Base-by-base conservation (phyloP, 2,329 filamentous ascomycete species). In the Colletotrichum destructivum region DNA sequence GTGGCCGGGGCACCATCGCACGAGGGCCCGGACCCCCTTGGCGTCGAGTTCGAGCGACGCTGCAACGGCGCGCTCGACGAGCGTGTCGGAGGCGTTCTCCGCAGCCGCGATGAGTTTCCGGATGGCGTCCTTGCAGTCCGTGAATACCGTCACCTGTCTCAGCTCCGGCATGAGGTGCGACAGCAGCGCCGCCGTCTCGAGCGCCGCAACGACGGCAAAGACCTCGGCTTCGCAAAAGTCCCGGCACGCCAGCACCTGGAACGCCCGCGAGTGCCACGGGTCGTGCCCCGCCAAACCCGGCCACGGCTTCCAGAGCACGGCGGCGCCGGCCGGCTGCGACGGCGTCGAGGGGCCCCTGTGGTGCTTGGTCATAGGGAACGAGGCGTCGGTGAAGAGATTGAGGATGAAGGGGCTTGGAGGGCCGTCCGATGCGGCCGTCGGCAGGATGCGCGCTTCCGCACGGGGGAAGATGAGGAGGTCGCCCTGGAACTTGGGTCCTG, bases 1-100 rank as follows among this genome's bases (percentile, higher is more conserved):
- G 23, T 71, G 69, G 49, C 69, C 69, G 11, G 69, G 69, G 9
- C 51, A 62, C 69, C 64, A 71, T 6, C 44, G 51, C 21, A 71
- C 44, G 13, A 23, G 7, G 21, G 42, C 52, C 12, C 38, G 18
- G 26, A 62, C 15, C 15, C 35, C 26, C n/a, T 26, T 56, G 7
- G 18, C 16, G 3, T 31, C 35, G 18, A 71, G n/a, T 15, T 42
- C 12, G 15, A 8, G 23, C 31, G 64, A 68, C 15, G 69, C 69
- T 1, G 26, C 44, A 18, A 68, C 57, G 42, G 69, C 64, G 35
- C 69, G 64, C 6, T 31, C 12, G 23, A 71, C 44, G 11, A 71
- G 52, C 13, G 56, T 57, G n/a, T 71, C 57, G 12, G 49, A 16
- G 35, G 42, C 21, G 16, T 26, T 40, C 3, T 13, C 66, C 35